Conservation (phyloP, 1,139 yeast genomes). For the Pneumocystis jirovecii region DNA sequence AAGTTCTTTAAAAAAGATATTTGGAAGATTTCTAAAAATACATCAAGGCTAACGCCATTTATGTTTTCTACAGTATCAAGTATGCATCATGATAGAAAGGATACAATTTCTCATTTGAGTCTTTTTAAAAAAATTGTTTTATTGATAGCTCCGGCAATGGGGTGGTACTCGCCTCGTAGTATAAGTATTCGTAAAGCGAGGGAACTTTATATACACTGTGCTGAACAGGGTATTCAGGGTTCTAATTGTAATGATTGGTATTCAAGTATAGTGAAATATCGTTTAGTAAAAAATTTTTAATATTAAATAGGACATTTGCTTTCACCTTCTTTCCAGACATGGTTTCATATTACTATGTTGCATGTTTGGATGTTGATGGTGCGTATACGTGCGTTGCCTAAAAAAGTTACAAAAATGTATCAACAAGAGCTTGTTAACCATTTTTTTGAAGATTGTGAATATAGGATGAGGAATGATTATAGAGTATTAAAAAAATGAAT, state of each 20-base stretch:
- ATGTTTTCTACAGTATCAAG: neutral
- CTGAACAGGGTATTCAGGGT: neutral
- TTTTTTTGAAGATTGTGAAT: constrained; percentile 77
- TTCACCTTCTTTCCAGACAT: constrained; percentile 79
- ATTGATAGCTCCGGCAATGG: neutral
- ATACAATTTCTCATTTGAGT: neutral
- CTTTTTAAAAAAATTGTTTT: neutral
- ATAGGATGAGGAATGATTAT: constrained; percentile 71
- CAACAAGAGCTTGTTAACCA: constrained; percentile 87
- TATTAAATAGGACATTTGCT: constrained; percentile 28
- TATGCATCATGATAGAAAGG: neutral
- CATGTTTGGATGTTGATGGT: constrained; percentile 91
- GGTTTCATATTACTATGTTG: constrained; percentile 82
- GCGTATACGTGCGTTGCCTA: constrained; percentile 92
- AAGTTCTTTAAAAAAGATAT: neutral
- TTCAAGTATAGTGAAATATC: neutral
- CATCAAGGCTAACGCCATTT: neutral
- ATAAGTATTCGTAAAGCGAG: neutral
- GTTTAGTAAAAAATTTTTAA: neutral
- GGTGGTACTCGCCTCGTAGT: neutral
- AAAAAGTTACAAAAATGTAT: constrained; percentile 71
- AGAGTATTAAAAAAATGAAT: neutral
- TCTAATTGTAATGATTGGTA: neutral
- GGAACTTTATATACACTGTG: neutral
- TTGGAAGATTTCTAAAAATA: neutral